Conservation (phyloP, 176 grass and related monocot genomes). For the Themeda triandra region DNA sequence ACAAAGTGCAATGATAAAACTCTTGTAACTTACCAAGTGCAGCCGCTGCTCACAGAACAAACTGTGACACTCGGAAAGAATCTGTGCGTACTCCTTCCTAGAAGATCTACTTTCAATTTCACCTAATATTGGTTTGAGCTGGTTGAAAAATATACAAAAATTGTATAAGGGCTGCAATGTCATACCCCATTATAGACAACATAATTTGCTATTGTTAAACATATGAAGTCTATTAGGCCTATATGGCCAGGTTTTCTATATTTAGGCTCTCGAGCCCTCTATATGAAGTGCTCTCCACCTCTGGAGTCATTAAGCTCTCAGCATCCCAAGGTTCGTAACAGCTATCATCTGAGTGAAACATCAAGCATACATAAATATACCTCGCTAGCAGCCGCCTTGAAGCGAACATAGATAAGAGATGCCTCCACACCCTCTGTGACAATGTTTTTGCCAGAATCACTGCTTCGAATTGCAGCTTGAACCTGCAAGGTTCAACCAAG, state of each 20-base stretch:
- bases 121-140: constrained; percentile 88
- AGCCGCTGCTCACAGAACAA: constrained; percentile 98
- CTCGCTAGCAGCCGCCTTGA: constrained; percentile 96
- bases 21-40: constrained; percentile 60
- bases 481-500: constrained; percentile 49
- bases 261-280: too few relatives aligned
- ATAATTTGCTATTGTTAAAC: constrained; percentile 5
- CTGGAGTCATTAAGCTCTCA: too few relatives aligned
- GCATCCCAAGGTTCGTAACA: too few relatives aligned
- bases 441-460: constrained; percentile 58
- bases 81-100: constrained; percentile 76
- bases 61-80: constrained; percentile 93
- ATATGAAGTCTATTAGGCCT: too few relatives aligned
- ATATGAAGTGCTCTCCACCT: too few relatives aligned
- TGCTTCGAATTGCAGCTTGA: constrained; percentile 83
- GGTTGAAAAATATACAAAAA: constrained; percentile 33
- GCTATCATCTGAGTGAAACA: not conserved
- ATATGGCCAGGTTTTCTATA: too few relatives aligned
- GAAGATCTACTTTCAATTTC: constrained; percentile 92
- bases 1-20: constrained; percentile 17
- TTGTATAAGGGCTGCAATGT: not conserved
- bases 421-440: constrained; percentile 88
- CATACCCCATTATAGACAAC: not conserved
- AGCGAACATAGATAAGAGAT: constrained; percentile 99
- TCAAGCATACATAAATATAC: constrained; percentile 35